Evolutionary conservation across 179 eudicot species (phyloP).

Genomic region (Silene coronaria): DNA sequence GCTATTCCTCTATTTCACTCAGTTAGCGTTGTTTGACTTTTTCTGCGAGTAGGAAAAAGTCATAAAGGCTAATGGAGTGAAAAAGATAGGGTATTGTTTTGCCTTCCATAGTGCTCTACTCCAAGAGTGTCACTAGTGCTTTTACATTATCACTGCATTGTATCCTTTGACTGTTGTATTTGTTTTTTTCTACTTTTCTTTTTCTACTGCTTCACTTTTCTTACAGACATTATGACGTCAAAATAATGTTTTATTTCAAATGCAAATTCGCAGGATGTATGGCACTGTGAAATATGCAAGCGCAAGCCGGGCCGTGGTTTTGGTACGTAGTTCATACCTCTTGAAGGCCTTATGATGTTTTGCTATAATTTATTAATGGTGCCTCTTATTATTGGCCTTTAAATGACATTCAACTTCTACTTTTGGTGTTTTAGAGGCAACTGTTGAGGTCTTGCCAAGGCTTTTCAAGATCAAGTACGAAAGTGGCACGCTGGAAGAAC

Average conservation of each 20-base stretch:
- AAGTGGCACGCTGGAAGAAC: constrained; percentile 95
- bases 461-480: constrained; percentile 95
- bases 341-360: constrained; percentile 9
- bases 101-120: background rate
- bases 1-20: background rate
- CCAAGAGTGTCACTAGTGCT: background rate
- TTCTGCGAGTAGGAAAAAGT: background rate
- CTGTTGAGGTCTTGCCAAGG: constrained; percentile 94
- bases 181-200: background rate
- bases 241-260: constrained; percentile 5
- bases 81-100: background rate
- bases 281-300: constrained; percentile 99
- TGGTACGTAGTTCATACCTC: constrained; percentile 48
- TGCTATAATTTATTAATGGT: background rate
- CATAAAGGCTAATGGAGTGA: background rate
- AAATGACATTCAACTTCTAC: constrained; percentile 8
- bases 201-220: constrained; percentile 1
- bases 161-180: background rate
- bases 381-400: constrained; percentile 11
- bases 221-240: constrained; percentile 2
- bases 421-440: constrained; percentile 60
- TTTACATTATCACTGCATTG: background rate
- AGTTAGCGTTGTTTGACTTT: background rate
- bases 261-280: constrained; percentile 63
- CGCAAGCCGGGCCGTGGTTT: constrained; percentile 98